Base-by-base conservation (phyloP, 257 asterid species). In the Leonotis leonurus region DNA sequence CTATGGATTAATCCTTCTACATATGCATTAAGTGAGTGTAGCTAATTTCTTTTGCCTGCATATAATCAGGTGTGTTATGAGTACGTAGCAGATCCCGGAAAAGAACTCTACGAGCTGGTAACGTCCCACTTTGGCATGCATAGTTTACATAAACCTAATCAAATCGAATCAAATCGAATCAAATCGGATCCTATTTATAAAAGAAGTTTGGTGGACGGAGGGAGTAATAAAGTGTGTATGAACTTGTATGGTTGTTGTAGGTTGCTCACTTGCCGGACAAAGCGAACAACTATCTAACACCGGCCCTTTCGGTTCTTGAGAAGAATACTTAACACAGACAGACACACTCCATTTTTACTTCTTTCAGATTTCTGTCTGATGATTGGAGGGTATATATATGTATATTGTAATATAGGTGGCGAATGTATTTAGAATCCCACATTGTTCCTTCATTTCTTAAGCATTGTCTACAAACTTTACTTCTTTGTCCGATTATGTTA, bases 211-310 rank as follows among this genome's bases (percentile, higher is more conserved):
- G n/a, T n/a, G n/a, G n/a, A n/a, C n/a, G n/a, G n/a, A n/a, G n/a
- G n/a, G n/a, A n/a, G n/a, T n/a, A n/a, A n/a, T n/a, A n/a, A n/a
- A n/a, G n/a, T n/a, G n/a, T n/a, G n/a, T n/a, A n/a, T n/a, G n/a
- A n/a, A n/a, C n/a, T n/a, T n/a, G 14, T 20, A 24, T 6, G 5
- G 12, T 56, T 10, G 3, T 26, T 0, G 45, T 67, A 92, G 98
- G 97, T 92, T 70, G 98, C 98, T 49, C 98, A 92, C 74, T 83
- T 92, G 64, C 98, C 98, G 0, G 98, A 92, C 78, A 92, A 89
- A 79, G 96, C 98, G 59, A 92, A 92, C 71, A 92, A 92, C 86
- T 89, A 92, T 54, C 80, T 92, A 76, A 85, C 97, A 27, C 97
- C 99, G 8, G 99, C 99, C n/a, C 97, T 92, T 61, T 83, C 95